Percentiles rank a stretch among this genome's conserved stretches.
Conservation (phyloP, 2,329 filamentous ascomycete genomes). For the Plenodomus biglobosus region DNA sequence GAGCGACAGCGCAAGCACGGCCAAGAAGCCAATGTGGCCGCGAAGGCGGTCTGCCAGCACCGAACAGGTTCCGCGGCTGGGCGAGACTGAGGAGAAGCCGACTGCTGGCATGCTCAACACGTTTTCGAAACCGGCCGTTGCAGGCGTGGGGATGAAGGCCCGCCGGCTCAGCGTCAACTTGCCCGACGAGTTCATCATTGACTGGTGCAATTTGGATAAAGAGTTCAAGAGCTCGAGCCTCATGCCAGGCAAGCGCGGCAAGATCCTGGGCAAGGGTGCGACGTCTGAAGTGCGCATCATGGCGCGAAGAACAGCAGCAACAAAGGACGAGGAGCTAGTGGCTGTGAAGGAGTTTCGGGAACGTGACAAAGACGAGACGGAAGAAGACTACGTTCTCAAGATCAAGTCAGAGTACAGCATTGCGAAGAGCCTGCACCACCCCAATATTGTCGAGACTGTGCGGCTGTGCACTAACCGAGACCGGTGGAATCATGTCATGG, state of each 20-base stretch:
- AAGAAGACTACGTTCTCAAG: conserved; percentile 79
- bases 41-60: conserved; percentile 43
- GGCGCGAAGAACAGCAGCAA: conserved; percentile 64
- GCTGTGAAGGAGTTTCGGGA: conserved; percentile 87
- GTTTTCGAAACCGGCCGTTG: conserved; percentile 56
- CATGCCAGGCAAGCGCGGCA: conserved; percentile 70
- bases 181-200: conserved; percentile 73
- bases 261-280: conserved; percentile 77
- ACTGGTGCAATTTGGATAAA: conserved; percentile 66
- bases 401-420: conserved; percentile 91
- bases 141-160: conserved; percentile 74
- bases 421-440: conserved; percentile 79
- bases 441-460: conserved; percentile 82
- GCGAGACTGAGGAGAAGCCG: conserved; percentile 27
- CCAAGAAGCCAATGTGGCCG: conserved; percentile 25
- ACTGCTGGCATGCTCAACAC: conserved; percentile 40
- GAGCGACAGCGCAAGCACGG: conserved; percentile 16
- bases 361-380: conserved; percentile 68
- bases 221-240: conserved; percentile 70
- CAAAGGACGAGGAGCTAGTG: conserved; percentile 65
- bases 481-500: conserved; percentile 91
- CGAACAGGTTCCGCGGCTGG: conserved; percentile 34
- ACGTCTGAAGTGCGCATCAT: conserved; percentile 83
- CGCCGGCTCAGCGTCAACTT: conserved; percentile 74
- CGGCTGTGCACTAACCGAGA: conserved; percentile 71